Base-by-base conservation (phyloP, 2,329 filamentous ascomycete genomes). In the Amauroascus niger region DNA sequence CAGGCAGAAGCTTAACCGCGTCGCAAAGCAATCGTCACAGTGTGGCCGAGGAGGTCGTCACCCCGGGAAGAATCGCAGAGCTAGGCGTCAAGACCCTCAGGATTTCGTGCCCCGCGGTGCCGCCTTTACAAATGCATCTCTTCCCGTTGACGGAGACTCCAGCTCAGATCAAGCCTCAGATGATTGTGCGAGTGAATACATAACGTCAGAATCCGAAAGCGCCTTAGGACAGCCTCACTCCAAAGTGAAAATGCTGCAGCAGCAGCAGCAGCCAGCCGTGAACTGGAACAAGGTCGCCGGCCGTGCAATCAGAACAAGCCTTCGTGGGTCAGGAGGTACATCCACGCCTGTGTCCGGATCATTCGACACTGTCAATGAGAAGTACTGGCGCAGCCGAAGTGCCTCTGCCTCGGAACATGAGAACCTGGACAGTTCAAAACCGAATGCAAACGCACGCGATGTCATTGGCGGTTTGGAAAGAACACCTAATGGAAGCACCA, bases 281-380 rank as follows among this genome's bases (percentile, higher is more conserved):
- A 71, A 67, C 52, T 76, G 73, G 74, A 76, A 76, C 49, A 66
- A 71, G 54, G 68, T 68, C 18, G 69, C 67, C 22, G 71, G 70
- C 46, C 64, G 64, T 41, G 65, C 67, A 7, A 66, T 75, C 44
- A 65, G 74, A 37, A 76, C 71, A 14, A 69, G 69, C 0, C 67
- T 75, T 50, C 64, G 67, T 26, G 59, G 57, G 22, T n/a, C 55
- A n/a, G 57, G 53, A 16, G 56, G 57, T 20, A 61, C 54, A 3
- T 45, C 44, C 6, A 52, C 53, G 22, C 26, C 54, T 16, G 28
- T 50, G 3, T 11, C 52, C 13, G 47, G 13, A 26, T 52, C 57
- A 2, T 58, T 70, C 51, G 62, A 70, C 35, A 60, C 64, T 5
- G 65, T 71, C 30, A 71, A 71, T 55, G 64, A 59, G 37, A 62